Base-by-base conservation (phyloP, 768 basidiomycete genomes). In the Naganishia vaughanmartiniae region DNA sequence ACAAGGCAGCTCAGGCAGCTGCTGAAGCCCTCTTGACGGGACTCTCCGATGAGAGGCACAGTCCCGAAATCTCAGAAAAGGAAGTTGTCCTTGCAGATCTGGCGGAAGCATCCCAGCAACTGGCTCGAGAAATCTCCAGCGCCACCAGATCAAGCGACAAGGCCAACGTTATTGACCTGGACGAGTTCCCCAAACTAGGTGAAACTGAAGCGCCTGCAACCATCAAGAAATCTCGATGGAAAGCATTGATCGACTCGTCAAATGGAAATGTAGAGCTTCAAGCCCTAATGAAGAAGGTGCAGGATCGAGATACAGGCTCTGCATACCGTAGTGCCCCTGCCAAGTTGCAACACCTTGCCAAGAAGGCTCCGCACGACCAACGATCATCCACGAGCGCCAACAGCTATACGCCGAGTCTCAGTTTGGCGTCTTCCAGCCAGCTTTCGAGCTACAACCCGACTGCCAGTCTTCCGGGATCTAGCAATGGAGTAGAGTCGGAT, bases 171-270 rank as follows among this genome's bases (percentile, higher is more conserved):
- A 71, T 66, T 42, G 53, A 72, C 17, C 60, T 76, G 82, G 86
- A 30, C 83, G 85, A 74, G 83, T 85, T 73, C 77, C 83, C 68
- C 34, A 78, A 67, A 70, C 79, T 73, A 9, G 79, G 78, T 12
- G 77, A 78, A 19, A 30, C 26, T 7, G 73, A 74, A 66, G 78
- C 72, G 42, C 73, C 67, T 72, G 78, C 74, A 69, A 70, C 69
- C 74, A 78, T 73, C 69, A 92, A 91, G 84, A 92, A 92, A 84
- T 84, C 89, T 66, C 91, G 88, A 77, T 89, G 92, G 90, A 90
- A 89, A 82, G 84, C 90, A 75, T 84, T 87, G 74, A 89, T 92
- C 80, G 84, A 90, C 65, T 63, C 74, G 36, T 76, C 77, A 11
- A 60, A 69, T 11, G 75, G 68, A 12, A 81, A 79, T 66, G 76